Percentiles rank a stretch among this genome's conserved stretches.
Conservation (phyloP, 1,284 basidiomycete species). For the Apiotrichum veenhuisii region DNA sequence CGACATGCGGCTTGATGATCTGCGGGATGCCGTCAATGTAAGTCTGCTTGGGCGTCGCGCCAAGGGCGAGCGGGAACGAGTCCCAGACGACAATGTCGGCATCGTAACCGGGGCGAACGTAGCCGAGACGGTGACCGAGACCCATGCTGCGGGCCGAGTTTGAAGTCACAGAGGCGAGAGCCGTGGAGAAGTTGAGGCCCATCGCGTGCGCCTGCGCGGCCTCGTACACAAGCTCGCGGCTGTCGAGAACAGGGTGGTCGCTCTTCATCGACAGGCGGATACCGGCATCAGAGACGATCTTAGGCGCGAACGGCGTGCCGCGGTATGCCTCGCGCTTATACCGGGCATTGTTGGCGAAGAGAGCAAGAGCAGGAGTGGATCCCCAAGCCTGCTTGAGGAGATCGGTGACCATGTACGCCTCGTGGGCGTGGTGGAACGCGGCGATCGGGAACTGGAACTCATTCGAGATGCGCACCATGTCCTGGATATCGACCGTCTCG, state of each 20-base stretch:
- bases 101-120: conserved; percentile 59
- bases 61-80: conserved; percentile 70
- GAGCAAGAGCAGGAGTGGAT: conserved; percentile 62
- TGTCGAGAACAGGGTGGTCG: conserved; percentile 68
- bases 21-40: conserved; percentile 60
- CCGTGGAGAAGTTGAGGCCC: conserved; percentile 47
- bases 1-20: conserved; percentile 37
- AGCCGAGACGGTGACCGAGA: conserved; percentile 75
- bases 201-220: conserved; percentile 83
- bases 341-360: conserved; percentile 62
- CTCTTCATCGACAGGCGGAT: conserved; percentile 65
- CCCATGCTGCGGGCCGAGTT: conserved; percentile 74
- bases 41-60: conserved; percentile 56
- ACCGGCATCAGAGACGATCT: conserved; percentile 69
- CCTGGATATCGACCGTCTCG: conserved; percentile 71
- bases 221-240: conserved; percentile 64
- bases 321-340: conserved; percentile 84
- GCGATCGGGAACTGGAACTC: conserved; percentile 57
- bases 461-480: conserved; percentile 59
- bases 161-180: conserved; percentile 64
- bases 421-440: conserved; percentile 56
- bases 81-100: conserved; percentile 81
- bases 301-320: conserved; percentile 77
- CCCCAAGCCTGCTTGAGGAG: conserved; percentile 53
- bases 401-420: conserved; percentile 75